A percentile compares a stretch with the other conserved stretches of the same genome.
Evolutionary conservation across 1,284 basidiomycete genomes (phyloP).

Genomic region (Schizopora paradoxa): DNA sequence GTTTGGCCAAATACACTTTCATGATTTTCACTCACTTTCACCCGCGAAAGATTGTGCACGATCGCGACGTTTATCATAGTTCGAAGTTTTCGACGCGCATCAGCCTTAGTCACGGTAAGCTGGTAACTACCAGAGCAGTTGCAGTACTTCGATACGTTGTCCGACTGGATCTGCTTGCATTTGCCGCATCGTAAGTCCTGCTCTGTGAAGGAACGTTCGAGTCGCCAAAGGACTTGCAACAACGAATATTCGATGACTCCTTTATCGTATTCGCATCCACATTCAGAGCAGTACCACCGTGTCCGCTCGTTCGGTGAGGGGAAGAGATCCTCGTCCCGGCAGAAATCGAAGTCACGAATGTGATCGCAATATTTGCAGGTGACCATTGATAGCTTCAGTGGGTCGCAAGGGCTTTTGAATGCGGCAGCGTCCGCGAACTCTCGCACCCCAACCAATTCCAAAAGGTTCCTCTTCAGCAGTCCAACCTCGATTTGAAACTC

Average conservation of each 20-base stretch:
- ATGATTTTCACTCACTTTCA: conserved; percentile 49
- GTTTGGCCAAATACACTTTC: neutral
- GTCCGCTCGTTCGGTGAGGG: conserved; percentile 47
- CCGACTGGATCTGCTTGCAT: conserved; percentile 84
- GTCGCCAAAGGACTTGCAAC: conserved; percentile 68
- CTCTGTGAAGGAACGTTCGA: conserved; percentile 77
- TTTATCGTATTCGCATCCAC: conserved; percentile 86
- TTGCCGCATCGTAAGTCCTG: conserved; percentile 87
- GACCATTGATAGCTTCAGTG: conserved; percentile 82
- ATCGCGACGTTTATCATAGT: conserved; percentile 79
- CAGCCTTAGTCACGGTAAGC: conserved; percentile 64
- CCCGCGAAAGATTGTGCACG: conserved; percentile 59
- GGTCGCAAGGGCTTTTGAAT: conserved; percentile 92
- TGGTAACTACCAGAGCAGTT: conserved; percentile 83
- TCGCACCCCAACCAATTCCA: conserved; percentile 84
- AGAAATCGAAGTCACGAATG: conserved; percentile 91
- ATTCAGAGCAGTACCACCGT: conserved; percentile 65
- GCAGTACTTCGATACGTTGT: conserved; percentile 84
- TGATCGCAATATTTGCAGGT: conserved; percentile 89
- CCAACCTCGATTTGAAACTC: conserved; percentile 85
- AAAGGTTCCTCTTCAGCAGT: conserved; percentile 81
- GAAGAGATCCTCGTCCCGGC: conserved; percentile 85
- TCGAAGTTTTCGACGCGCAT: conserved; percentile 62
- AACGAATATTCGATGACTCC: conserved; percentile 82
- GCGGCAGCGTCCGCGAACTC: conserved; percentile 84